Percentiles rank a stretch among this genome's conserved stretches.
phyloP scores from a whole-genome alignment of 192 early-diverging fungal species.

The Funneliformis geosporum region DNA sequence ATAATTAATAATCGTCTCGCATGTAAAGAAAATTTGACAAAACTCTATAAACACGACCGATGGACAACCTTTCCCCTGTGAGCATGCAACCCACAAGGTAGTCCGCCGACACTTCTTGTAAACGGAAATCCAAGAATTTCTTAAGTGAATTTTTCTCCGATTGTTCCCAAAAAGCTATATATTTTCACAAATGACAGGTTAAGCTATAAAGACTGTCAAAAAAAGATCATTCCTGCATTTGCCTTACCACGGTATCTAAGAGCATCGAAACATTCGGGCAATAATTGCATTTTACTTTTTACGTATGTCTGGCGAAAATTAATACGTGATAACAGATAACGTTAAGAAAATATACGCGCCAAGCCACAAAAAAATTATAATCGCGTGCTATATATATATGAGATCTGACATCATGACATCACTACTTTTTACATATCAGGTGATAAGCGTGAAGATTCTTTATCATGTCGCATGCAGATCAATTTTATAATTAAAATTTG shows the following conservation, averaged over 20 bases:
- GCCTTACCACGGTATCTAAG: neutral
- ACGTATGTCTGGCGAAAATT: no score
- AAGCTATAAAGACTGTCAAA: neutral
- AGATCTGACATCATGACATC: no score
- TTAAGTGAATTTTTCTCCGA: constrained; percentile 14
- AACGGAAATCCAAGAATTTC: constrained; percentile 23
- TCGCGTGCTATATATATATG: no score
- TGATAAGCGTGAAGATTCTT: no score
- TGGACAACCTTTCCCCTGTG: neutral
- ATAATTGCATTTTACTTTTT: neutral
- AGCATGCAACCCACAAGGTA: neutral
- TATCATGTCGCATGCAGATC: no score
- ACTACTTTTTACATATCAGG: no score
- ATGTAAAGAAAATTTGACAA: neutral
- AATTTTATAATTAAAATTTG: no score
- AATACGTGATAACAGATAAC: no score
- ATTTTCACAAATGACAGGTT: neutral
- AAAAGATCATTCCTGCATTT: neutral
- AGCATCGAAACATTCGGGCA: neutral
- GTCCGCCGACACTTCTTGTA: neutral
- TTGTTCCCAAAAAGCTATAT: neutral
- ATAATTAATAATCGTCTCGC: neutral
- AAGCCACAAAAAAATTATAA: no score
- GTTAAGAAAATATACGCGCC: no score
- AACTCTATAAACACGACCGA: neutral